Conservation (phyloP, 2,329 filamentous ascomycete species). For the Trichophyton equinum region DNA sequence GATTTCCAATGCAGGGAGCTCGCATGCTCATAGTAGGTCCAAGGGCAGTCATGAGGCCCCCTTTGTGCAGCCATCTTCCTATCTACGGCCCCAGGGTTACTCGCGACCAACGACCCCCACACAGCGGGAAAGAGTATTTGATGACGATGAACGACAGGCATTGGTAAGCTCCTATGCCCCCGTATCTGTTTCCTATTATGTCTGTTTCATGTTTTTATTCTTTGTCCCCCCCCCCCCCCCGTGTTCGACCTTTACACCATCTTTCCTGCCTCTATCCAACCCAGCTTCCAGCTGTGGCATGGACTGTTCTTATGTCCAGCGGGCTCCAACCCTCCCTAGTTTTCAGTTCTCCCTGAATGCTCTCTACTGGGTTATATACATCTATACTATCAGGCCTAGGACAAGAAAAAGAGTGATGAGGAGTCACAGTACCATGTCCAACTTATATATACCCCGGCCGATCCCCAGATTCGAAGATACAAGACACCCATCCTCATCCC, state of each 20-base stretch:
- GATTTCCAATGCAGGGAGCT: conserved; percentile 10
- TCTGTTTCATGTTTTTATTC: not conserved
- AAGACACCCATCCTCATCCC: not conserved
- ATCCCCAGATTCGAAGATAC: conserved; percentile 1
- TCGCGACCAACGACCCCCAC: conserved; percentile 31
- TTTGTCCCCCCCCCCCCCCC: not conserved
- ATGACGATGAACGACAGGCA: conserved; percentile 38
- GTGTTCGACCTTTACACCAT: not conserved
- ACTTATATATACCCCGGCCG: not conserved
- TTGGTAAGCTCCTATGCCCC: conserved; percentile 28
- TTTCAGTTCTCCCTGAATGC: not conserved
- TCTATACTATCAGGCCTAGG: not conserved
- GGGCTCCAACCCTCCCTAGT: not conserved
- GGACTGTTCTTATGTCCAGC: not conserved
- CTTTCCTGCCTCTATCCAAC: not conserved
- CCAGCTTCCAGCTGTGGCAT: not conserved
- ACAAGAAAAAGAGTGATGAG: not conserved
- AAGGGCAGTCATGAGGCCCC: conserved; percentile 31
- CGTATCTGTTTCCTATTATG: conserved; percentile 6
- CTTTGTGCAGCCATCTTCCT: conserved; percentile 39
- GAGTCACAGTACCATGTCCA: not conserved
- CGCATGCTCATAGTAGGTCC: conserved; percentile 10
- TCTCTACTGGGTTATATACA: not conserved
- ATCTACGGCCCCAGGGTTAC: conserved; percentile 30
- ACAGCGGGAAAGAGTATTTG: conserved; percentile 34